phyloP scores from a whole-genome alignment of 176 grass and related monocot species.

The Ensete glaucum region DNA sequence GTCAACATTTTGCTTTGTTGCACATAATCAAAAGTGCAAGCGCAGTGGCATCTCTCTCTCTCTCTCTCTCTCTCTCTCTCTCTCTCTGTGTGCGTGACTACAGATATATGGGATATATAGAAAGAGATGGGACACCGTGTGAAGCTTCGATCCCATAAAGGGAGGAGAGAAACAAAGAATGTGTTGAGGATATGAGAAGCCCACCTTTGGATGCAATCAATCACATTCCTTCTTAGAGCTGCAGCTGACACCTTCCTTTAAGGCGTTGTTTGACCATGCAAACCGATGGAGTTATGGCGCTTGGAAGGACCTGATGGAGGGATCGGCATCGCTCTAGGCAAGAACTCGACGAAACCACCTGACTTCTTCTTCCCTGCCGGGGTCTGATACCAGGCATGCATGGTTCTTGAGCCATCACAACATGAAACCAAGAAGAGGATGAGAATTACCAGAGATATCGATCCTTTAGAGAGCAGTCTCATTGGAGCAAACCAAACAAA shows the following conservation, averaged over 20 bases:
- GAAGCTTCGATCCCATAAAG: too few relatives aligned
- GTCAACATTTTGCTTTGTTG: too few relatives aligned
- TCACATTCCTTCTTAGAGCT: neutral
- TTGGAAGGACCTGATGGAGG: constrained; percentile 16
- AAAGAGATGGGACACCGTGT: too few relatives aligned
- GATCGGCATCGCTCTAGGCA: constrained; percentile 4
- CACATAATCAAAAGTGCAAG: too few relatives aligned
- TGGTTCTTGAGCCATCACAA: neutral
- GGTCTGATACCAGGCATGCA: neutral
- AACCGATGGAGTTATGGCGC: constrained; percentile 11
- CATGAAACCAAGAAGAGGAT: neutral
- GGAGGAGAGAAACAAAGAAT: too few relatives aligned
- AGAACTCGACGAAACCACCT: neutral
- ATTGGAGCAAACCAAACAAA: too few relatives aligned
- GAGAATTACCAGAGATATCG: neutral
- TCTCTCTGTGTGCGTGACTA: too few relatives aligned
- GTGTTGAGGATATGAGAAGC: neutral
- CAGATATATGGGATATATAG: too few relatives aligned
- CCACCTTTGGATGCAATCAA: neutral
- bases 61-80: too few relatives aligned
- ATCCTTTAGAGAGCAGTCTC: too few relatives aligned
- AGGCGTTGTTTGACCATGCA: neutral
- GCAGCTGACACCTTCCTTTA: neutral
- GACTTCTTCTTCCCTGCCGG: neutral
- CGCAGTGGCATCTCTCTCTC: too few relatives aligned